phyloP scores from a whole-genome alignment of 2,329 filamentous ascomycete species.

The Parastagonospora nodorum region DNA sequence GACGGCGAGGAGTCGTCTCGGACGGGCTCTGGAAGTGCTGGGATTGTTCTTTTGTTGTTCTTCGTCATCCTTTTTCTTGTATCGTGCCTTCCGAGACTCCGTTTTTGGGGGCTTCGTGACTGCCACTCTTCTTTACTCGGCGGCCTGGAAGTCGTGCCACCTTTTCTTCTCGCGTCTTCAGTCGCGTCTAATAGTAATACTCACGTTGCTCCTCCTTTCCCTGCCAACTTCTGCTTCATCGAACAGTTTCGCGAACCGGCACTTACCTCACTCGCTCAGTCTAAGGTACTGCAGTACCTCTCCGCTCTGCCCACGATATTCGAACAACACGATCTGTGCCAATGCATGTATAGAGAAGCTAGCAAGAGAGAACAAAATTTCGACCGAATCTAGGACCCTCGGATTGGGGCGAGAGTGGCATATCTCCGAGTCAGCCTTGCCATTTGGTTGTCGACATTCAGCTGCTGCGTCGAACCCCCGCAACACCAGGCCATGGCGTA shows the following conservation, averaged over 20 bases:
- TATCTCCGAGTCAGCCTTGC: too few relatives aligned
- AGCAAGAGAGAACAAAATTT: too few relatives aligned
- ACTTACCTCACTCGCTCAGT: neutral
- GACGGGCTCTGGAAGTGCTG: slow-evolving; percentile 7
- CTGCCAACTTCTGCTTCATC: slow-evolving; percentile 4
- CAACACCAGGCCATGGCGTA: slow-evolving; percentile 8
- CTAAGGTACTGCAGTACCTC: too few relatives aligned
- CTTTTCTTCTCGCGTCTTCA: slow-evolving; percentile 13
- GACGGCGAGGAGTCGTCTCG: slow-evolving; percentile 11
- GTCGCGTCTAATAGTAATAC: slow-evolving; percentile 15
- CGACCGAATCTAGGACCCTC: too few relatives aligned
- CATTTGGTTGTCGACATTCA: too few relatives aligned
- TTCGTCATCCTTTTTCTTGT: slow-evolving; percentile 14
- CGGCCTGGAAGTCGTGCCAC: slow-evolving; percentile 5
- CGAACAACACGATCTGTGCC: too few relatives aligned
- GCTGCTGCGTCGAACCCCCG: too few relatives aligned
- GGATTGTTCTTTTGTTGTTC: slow-evolving; percentile 19
- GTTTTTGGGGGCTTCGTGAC: slow-evolving; percentile 11
- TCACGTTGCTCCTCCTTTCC: slow-evolving; percentile 2
- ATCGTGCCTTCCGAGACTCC: slow-evolving; percentile 24
- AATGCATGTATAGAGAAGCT: too few relatives aligned
- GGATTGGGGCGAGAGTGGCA: too few relatives aligned
- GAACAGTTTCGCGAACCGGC: neutral
- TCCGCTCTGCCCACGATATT: too few relatives aligned
- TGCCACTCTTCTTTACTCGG: slow-evolving; percentile 7